phyloP scores from a whole-genome alignment of 495 filamentous ascomycete genomes.

The Aspergillus steynii region DNA sequence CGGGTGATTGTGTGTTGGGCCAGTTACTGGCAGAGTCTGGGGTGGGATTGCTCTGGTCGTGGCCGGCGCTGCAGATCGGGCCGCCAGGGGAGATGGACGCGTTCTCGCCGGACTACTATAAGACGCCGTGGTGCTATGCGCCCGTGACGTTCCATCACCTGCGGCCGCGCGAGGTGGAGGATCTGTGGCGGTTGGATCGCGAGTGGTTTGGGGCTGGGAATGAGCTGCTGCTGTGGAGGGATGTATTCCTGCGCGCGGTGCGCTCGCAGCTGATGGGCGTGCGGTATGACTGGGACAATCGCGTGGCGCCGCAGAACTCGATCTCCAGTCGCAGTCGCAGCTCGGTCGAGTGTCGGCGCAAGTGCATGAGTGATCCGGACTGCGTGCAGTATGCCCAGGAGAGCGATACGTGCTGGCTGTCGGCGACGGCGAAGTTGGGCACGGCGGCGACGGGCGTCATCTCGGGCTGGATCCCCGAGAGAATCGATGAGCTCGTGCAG shows the following conservation, averaged over 20 bases:
- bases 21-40: not conserved
- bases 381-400: constrained; percentile 3
- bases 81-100: not conserved
- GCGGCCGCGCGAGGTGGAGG: not conserved
- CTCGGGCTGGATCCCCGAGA: constrained; percentile 2
- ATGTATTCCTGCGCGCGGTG: not conserved
- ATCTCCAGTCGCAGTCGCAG: not conserved
- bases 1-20: constrained; percentile 1
- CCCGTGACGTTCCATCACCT: constrained; percentile 3
- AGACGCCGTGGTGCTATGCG: constrained; percentile 7
- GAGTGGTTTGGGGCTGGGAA: not conserved
- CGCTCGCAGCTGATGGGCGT: not conserved
- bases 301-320: not conserved
- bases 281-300: constrained; percentile 3
- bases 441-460: not conserved
- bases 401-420: not conserved
- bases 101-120: constrained; percentile 3
- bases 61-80: constrained; percentile 4
- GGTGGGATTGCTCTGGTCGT: not conserved
- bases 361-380: not conserved
- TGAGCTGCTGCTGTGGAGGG: not conserved
- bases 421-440: not conserved
- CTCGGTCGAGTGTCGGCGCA: not conserved
- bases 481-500: constrained; percentile 1
- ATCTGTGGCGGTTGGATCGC: constrained; percentile 1